These are phyloP conservation scores for Nicotiana tomentosiformis DNA, from an alignment of 257 asterid genomes.

Conservation along the genomic window DNA sequence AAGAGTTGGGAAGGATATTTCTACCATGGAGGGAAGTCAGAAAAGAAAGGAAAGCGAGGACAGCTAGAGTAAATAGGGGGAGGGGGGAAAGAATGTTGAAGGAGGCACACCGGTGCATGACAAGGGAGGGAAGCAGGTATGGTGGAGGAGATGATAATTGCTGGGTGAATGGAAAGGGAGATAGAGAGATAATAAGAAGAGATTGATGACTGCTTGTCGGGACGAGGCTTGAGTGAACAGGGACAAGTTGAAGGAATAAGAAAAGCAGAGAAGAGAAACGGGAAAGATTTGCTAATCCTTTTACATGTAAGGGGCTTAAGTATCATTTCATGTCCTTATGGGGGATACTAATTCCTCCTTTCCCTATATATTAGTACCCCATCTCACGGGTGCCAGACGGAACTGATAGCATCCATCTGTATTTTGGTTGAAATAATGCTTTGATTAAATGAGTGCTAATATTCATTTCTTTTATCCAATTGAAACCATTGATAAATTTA, in stretches of 20 bases:
- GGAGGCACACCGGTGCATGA: neutral
- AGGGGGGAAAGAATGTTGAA: neutral
- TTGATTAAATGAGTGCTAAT: neutral
- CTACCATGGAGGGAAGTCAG: neutral
- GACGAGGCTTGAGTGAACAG: neutral
- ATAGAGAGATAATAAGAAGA: neutral
- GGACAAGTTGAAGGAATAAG: neutral
- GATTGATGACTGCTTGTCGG: neutral
- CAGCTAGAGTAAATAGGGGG: neutral
- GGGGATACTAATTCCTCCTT: neutral
- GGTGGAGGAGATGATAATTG: neutral
- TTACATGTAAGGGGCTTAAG: neutral
- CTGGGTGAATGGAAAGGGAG: neutral
- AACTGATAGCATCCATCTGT: neutral
- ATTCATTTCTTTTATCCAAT: neutral
- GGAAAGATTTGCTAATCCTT: neutral
- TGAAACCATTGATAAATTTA: neutral
- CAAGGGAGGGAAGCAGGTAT: neutral
- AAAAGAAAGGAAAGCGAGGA: neutral
- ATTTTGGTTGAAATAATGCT: neutral
- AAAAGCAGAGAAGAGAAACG: neutral
- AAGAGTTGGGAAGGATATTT: neutral
- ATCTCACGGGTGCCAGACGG: neutral
- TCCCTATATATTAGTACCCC: neutral
- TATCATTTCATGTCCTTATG: neutral